Conservation (phyloP, 371 early-diverging fungal genomes). For the Apophysomyces sp. region DNA sequence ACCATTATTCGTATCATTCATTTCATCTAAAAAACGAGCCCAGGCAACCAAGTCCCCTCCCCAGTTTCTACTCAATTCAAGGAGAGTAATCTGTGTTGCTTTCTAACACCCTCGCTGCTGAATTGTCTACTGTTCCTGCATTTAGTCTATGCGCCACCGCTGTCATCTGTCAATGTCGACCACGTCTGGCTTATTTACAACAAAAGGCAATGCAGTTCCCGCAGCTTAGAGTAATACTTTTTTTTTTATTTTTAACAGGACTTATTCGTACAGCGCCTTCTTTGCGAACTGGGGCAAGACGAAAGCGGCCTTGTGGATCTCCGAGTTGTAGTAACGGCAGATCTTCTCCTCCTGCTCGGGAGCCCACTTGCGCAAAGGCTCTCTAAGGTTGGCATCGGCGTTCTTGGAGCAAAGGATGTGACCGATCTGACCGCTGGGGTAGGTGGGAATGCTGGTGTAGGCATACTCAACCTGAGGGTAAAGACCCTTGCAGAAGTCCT, state of each 20-base stretch:
- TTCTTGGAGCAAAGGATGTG: conserved; percentile 91
- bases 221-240: not conserved
- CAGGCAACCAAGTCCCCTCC: too few species aligned
- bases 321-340: conserved; percentile 89
- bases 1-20: too few species aligned
- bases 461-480: conserved; percentile 93
- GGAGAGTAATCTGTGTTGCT: too few species aligned
- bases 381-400: conserved; percentile 62
- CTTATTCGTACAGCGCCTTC: conserved; percentile 33
- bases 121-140: too few species aligned
- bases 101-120: too few species aligned
- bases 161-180: too few species aligned
- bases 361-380: conserved; percentile 79
- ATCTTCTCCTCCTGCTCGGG: conserved; percentile 78
- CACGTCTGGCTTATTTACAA: too few species aligned
- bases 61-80: too few species aligned
- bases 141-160: too few species aligned
- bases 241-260: not conserved
- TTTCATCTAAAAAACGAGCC: too few species aligned
- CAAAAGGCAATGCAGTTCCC: too few species aligned
- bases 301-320: conserved; percentile 93
- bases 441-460: conserved; percentile 93
- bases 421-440: conserved; percentile 97
- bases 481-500: conserved; percentile 72
- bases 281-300: conserved; percentile 89